Evolutionary conservation across 495 filamentous ascomycete species (phyloP).

Genomic region (Astrocystis sublimbata): DNA sequence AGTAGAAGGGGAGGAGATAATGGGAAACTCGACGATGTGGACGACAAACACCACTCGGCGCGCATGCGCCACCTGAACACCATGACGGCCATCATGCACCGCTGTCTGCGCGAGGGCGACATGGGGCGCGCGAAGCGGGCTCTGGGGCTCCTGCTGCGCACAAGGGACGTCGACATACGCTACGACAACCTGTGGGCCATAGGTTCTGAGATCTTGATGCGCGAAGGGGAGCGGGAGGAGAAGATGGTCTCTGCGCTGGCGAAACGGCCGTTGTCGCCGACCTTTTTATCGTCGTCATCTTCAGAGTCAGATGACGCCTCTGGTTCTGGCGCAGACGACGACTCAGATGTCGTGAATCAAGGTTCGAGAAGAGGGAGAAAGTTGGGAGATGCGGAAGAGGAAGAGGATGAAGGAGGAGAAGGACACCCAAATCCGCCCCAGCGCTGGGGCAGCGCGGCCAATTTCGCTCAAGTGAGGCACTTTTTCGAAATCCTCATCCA

Average conservation of each 20-base stretch:
- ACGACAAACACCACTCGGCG: constrained; percentile 1
- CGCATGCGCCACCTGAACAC: constrained; percentile 33
- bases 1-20: background rate
- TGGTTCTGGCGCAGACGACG: background rate
- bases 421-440: background rate
- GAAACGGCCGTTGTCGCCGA: background rate
- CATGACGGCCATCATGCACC: constrained; percentile 35
- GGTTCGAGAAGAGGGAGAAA: background rate
- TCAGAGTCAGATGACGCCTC: background rate
- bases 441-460: constrained; percentile 29
- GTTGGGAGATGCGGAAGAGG: background rate
- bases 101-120: constrained; percentile 42
- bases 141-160: constrained; percentile 39
- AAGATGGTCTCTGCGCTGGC: background rate
- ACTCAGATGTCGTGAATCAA: background rate
- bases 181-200: constrained; percentile 41
- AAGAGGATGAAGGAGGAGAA: background rate
- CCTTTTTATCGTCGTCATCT: background rate
- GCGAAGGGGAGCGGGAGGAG: constrained; percentile 38
- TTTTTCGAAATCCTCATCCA: constrained; percentile 43
- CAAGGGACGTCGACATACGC: constrained; percentile 39
- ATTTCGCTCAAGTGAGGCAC: constrained; percentile 25
- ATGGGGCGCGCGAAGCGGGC: constrained; percentile 40
- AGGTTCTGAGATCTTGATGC: constrained; percentile 45
- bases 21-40: background rate